Percentiles rank a stretch among this genome's conserved stretches.
Conservation (phyloP, 371 early-diverging fungal genomes). For the Nematocida major region DNA sequence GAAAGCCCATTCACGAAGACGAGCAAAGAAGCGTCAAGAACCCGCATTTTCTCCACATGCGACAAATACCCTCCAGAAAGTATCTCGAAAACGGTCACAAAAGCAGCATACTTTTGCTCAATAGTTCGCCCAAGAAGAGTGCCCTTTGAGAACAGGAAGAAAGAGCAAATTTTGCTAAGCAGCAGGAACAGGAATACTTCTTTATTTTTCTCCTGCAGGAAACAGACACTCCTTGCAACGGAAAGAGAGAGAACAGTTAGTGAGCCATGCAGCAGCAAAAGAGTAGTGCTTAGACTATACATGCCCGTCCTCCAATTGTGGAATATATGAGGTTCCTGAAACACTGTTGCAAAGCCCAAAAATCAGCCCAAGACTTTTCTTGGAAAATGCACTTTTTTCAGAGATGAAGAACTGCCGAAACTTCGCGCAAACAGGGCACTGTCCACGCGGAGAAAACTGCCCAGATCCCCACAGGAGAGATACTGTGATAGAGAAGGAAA, state of each 20-base stretch:
- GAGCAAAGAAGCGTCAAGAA: background rate
- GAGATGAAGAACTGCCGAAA: background rate
- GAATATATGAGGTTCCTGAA: background rate
- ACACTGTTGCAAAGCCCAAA: background rate
- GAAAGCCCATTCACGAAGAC: background rate
- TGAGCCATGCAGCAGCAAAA: background rate
- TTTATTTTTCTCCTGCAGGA: background rate
- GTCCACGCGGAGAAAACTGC: background rate
- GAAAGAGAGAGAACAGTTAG: background rate
- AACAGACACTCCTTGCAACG: background rate
- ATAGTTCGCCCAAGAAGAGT: conserved; percentile 1
- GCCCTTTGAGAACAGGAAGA: conserved; percentile 41
- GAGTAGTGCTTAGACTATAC: conserved; percentile 1
- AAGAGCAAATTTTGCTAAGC: conserved; percentile 24
- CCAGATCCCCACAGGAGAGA: background rate
- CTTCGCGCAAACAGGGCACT: background rate
- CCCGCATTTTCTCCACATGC: background rate
- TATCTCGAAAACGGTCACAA: conserved; percentile 2
- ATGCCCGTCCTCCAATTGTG: background rate
- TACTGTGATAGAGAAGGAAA: background rate
- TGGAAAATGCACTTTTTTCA: too few relatives aligned
- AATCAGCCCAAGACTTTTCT: too few relatives aligned
- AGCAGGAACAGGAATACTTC: background rate
- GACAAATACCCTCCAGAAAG: conserved; percentile 3
- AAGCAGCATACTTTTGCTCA: conserved; percentile 20